Evolutionary conservation across 768 basidiomycete genomes (phyloP), one percentile per base, ranked within the genome.

Genomic region (Nidularia pulvinata): DNA sequence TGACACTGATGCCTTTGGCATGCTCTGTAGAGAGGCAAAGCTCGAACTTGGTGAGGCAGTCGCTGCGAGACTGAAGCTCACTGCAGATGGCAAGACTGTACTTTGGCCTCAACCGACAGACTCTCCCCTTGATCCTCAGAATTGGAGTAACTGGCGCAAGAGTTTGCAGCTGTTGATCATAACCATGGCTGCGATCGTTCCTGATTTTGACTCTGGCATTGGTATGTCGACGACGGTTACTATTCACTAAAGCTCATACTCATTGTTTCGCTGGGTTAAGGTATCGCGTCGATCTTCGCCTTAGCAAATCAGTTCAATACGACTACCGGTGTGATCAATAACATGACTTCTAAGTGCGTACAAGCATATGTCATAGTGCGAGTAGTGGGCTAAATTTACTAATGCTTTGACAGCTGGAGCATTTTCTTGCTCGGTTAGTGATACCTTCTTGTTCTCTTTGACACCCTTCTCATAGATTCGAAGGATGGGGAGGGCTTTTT

Each of bases 31-130:
- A 43, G 86, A 89, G 67, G 87, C 87, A 1, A 74, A 71, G 59
- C 68, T 80, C 52, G 86, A 86, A 65, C 80, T 86, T 47, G 86
- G 86, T 7, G 80, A 80, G 22, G 69, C 68, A 3, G 63, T 85
- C 37, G 84, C 85, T 0, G 68, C 77, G 4, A 73, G 62, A 47
- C 71, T 88, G 50, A 88, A 88, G 72, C 70, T 85, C 6, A 76
- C 81, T 4, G 54, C 59, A 14, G 82, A 85, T 52, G 85, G 86
- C 0, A 78, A 71, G 14, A 83, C 76, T 48, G 78, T 88, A 7
- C 75, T 89, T 0, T 88, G 86, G 84, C 87, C 87, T 16, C 87
- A 88, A 59, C 86, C 87, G 1, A 77, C 79, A 1, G 81, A 86
- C 48, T 76, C 82, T 45, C 76, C 78, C 0, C 69, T 78, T n/a